Evolutionary conservation across 2,329 filamentous ascomycete genomes (phyloP), one percentile per base, ranked within the genome.

Genomic region (Ampelomyces quisqualis): DNA sequence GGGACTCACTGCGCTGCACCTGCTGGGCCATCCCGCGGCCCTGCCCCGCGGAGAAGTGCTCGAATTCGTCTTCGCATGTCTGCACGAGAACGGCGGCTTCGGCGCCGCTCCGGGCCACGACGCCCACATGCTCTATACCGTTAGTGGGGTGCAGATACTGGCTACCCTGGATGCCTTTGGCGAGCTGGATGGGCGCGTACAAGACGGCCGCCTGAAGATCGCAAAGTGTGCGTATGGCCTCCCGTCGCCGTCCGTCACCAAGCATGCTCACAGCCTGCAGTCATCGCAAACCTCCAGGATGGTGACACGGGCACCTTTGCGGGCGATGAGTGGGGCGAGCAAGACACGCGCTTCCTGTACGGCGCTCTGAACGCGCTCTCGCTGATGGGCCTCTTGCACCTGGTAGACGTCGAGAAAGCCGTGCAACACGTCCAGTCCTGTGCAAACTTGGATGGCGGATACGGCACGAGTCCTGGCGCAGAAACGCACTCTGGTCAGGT

Each of bases 401-500:
- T 90, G 2, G 80, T 95, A 47, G 80, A 98, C 60, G 78, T 96
- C 4, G 75, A 85, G 43, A 88, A 86, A 64, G 90, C 90, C 0
- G 86, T 95, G 7, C 73, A 79, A 4, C 84, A 96, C 64, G 77
- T 98, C 43, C 80, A 82, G 43, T 79, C 84, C 5, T 98, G 93
- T 67, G 83, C 84, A 57, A 98, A 98, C 68, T 88, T 95, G 53
- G 93, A 98, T 66, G 93, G 93, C 26, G 93, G 88, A 13, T 98
- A 94, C 68, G 93, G 93, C 11, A 85, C 90, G 28, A 82, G 81
- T 28, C 93, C 93, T 1, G 90, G 90, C 7, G 90, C 90, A 13
- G 93, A 98, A 70, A 94, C 90, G 18, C 93, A 98, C 68, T 84
- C 91, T 0, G 93, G 90, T 10, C 93, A 98, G 70, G 89, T 97